Evolutionary conservation across 2,329 filamentous ascomycete species (phyloP), one percentile per base, ranked within the genome.

Genomic region (Fusarium anthophilum): DNA sequence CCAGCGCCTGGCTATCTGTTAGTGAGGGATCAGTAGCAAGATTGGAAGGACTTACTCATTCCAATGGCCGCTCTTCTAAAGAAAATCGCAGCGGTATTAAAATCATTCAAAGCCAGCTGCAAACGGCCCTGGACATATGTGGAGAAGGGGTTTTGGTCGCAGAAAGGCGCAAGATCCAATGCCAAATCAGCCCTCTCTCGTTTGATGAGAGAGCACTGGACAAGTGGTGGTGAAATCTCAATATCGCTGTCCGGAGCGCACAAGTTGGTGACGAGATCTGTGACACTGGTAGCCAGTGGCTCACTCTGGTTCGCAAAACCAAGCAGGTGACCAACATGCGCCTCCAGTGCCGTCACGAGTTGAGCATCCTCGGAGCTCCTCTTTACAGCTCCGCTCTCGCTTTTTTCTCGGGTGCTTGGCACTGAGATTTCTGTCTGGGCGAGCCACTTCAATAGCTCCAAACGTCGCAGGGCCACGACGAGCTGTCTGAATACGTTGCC

Each of bases 91-190:
- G 96, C 96, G 44, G 90, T 87, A 66, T 90, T 89, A 80, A 91
- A 91, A 78, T 97, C 92, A 61, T 92, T 92, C 72, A 92, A 88
- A 10, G 91, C 90, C 39, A 98, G 85, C 74, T 90, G 89, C 55
- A 97, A 87, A 37, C 96, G 91, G 6, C 93, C 96, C 81, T 95
- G 94, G 9, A 98, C 88, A 79, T 99, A 99, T 75, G 87, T 93
- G 85, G 84, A 91, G 86, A 88, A 95, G 72, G 87, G 84, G 58
- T 88, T 88, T 58, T 87, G 85, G 26, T 86, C 84, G 70, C 87
- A 86, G 77, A 91, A 92, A 2, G 87, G 84, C 20, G 83, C 82
- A 32, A 92, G 85, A 70, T 91, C 87, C 37, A 87, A 76, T 20
- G 91, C 89, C 24, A 92, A 81, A 77, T 92, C 91, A 7, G 89